phyloP scores from a whole-genome alignment of 1,284 basidiomycete species.

The Fereydounia khargensis region DNA sequence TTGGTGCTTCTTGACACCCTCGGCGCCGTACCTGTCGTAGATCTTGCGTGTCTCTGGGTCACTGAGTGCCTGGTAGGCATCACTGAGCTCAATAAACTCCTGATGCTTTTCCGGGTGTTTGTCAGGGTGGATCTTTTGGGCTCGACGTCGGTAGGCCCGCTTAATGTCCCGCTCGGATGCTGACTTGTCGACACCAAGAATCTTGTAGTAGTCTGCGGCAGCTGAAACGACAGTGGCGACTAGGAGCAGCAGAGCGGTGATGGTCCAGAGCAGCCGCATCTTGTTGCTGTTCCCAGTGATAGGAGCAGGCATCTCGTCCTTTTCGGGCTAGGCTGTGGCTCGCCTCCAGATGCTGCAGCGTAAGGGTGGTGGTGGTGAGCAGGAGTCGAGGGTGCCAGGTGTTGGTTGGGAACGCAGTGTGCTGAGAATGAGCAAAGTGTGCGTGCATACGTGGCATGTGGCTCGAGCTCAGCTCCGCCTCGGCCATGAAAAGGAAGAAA shows the following conservation, averaged over 20 bases:
- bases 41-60: slow-evolving; percentile 48
- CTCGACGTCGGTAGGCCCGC: slow-evolving; percentile 49
- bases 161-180: slow-evolving; percentile 54
- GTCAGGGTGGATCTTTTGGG: slow-evolving; percentile 55
- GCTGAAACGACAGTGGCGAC: slow-evolving; percentile 29
- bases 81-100: slow-evolving; percentile 59
- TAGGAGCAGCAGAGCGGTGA: slow-evolving; percentile 7
- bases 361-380: background rate
- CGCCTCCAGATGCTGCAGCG: background rate
- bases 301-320: background rate
- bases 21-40: slow-evolving; percentile 52
- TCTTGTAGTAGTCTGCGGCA: slow-evolving; percentile 50
- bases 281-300: background rate
- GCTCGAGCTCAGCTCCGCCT: too few relatives aligned
- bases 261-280: background rate
- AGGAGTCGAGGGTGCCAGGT: background rate
- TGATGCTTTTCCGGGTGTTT: slow-evolving; percentile 55
- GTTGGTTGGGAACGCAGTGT: too few relatives aligned
- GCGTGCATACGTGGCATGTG: too few relatives aligned
- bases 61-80: slow-evolving; percentile 53
- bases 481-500: too few relatives aligned
- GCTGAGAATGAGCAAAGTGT: too few relatives aligned
- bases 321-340: background rate
- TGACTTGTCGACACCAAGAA: slow-evolving; percentile 44
- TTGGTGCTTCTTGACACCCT: slow-evolving; percentile 54